These are phyloP conservation scores for Prunus salicina DNA, from an alignment of 306 rosid genomes.

Conservation along the genomic window DNA sequence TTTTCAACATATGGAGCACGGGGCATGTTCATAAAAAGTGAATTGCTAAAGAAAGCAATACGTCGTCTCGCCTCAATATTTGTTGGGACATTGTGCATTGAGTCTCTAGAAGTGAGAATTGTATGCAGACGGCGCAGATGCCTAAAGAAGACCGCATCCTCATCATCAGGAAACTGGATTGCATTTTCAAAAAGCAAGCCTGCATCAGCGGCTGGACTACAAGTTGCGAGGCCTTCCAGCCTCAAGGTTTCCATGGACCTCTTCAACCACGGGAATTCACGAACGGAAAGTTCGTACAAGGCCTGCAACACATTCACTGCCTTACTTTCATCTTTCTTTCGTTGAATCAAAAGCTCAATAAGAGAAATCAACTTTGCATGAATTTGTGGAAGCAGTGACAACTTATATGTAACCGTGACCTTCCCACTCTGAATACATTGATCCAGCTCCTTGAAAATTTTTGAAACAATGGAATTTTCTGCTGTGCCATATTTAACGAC, in stretches of 20 bases:
- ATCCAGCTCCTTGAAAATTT: slow-evolving; percentile 53
- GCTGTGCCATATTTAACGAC: slow-evolving; percentile 47
- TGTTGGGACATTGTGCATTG: slow-evolving; percentile 77
- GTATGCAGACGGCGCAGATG: slow-evolving; percentile 71
- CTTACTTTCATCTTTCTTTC: slow-evolving; percentile 40
- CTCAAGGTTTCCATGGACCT: slow-evolving; percentile 42
- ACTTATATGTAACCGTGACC: slow-evolving; percentile 37
- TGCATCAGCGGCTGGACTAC: slow-evolving; percentile 32
- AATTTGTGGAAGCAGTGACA: slow-evolving; percentile 54
- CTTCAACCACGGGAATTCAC: slow-evolving; percentile 63
- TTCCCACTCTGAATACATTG: slow-evolving; percentile 31
- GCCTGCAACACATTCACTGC: slow-evolving; percentile 80
- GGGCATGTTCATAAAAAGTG: slow-evolving; percentile 95
- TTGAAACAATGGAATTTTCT: slow-evolving; percentile 53
- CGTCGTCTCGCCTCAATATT: slow-evolving; percentile 83
- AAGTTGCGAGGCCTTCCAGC: slow-evolving; percentile 60
- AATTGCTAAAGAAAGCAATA: slow-evolving; percentile 87
- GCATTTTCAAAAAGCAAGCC: slow-evolving; percentile 76
- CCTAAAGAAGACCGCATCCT: slow-evolving; percentile 49
- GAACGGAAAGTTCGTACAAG: slow-evolving; percentile 67
- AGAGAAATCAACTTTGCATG: slow-evolving; percentile 66
- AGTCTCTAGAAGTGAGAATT: slow-evolving; percentile 82
- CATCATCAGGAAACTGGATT: slow-evolving; percentile 56
- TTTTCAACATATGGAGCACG: slow-evolving; percentile 86
- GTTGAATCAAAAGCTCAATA: slow-evolving; percentile 51